These are phyloP conservation scores for Physaria fendleri DNA, from an alignment of 345 rosid genomes.

Conservation along the genomic window DNA sequence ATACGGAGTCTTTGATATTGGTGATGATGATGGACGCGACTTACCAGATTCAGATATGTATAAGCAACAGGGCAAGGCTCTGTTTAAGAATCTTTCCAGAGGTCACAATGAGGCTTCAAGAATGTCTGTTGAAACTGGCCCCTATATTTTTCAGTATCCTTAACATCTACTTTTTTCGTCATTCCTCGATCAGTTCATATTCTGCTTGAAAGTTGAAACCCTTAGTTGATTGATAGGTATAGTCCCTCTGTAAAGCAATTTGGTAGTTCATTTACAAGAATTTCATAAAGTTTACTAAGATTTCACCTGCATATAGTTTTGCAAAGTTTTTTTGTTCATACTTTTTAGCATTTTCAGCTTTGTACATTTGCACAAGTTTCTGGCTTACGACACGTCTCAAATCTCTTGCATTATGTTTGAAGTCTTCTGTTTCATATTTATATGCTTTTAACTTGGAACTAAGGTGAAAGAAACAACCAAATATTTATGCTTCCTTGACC, in stretches of 20 bases:
- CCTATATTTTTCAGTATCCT: conserved; percentile 97
- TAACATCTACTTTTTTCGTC: neutral
- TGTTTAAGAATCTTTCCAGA: conserved; percentile 90
- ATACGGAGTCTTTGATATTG: too few relatives aligned
- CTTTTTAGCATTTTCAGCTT: too few relatives aligned
- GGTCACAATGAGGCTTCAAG: conserved; percentile 89
- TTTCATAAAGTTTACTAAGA: neutral
- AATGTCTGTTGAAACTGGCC: conserved; percentile 92
- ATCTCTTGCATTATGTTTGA: neutral
- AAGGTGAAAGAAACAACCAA: conserved; percentile 3
- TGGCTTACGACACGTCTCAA: neutral
- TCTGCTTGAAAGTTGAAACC: neutral
- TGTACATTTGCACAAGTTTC: neutral
- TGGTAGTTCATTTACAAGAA: neutral
- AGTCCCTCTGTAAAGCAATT: too few relatives aligned
- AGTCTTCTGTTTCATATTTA: neutral
- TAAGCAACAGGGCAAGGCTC: conserved; percentile 91
- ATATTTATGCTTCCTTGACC: conserved; percentile 46
- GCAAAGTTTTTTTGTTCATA: neutral
- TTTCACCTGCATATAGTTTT: too few relatives aligned
- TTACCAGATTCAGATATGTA: conserved; percentile 81
- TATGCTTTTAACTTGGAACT: neutral
- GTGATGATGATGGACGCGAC: conserved; percentile 98
- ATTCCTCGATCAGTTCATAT: neutral
- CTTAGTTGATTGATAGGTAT: neutral